These are phyloP conservation scores for Bonia amplexicaulis DNA, from an alignment of 176 grass and related monocot genomes.

Conservation along the genomic window DNA sequence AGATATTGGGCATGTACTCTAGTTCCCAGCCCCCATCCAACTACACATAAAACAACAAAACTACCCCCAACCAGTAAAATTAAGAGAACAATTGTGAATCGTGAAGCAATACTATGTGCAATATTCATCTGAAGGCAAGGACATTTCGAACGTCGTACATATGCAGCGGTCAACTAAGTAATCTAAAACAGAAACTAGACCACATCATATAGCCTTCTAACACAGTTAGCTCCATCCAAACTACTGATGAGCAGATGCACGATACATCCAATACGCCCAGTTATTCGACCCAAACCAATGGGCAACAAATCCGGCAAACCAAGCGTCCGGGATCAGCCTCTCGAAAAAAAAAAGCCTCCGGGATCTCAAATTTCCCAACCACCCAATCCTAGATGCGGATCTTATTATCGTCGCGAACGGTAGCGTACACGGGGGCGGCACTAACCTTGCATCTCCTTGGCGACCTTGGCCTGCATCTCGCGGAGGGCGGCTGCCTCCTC, in stretches of 20 bases:
- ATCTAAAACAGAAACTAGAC: background rate
- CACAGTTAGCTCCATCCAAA: background rate
- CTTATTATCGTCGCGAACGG: no score
- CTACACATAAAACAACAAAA: background rate
- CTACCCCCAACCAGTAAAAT: background rate
- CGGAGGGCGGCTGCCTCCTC: constrained; percentile 75
- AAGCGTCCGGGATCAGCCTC: background rate
- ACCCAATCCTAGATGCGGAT: background rate
- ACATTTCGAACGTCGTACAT: background rate
- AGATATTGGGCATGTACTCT: background rate
- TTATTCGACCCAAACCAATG: background rate
- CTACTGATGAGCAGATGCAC: background rate
- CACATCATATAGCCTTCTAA: background rate
- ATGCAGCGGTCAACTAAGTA: background rate
- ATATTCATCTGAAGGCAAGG: background rate
- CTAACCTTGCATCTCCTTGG: constrained; percentile 79
- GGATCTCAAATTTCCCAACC: background rate
- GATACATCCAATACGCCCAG: background rate
- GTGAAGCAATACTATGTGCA: background rate
- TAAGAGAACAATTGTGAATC: background rate
- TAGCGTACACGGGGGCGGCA: background rate
- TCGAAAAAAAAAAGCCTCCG: background rate
- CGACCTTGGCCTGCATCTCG: constrained; percentile 78
- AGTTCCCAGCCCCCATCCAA: background rate
- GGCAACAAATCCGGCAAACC: background rate